phyloP scores from a whole-genome alignment of 2,329 filamentous ascomycete species.

The Gyromitra esculenta region DNA sequence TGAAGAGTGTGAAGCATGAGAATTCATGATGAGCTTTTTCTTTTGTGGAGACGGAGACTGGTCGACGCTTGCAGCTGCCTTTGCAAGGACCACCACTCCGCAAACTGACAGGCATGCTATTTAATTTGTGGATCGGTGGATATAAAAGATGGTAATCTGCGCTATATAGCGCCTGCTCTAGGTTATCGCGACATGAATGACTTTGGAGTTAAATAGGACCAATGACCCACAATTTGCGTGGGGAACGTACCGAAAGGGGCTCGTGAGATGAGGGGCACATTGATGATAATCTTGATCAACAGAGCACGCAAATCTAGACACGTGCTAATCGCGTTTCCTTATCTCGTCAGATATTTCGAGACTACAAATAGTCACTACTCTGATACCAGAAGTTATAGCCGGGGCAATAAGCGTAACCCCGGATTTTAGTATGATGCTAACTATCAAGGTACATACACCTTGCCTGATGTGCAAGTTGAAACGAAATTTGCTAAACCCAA shows the following conservation, averaged over 20 bases:
- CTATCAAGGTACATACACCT: slow-evolving; percentile 33
- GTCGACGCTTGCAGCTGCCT: slow-evolving; percentile 37
- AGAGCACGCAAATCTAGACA: slow-evolving; percentile 11
- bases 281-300: slow-evolving; percentile 15
- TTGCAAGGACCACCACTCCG: slow-evolving; percentile 28
- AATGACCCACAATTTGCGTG: slow-evolving; percentile 11
- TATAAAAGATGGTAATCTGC: slow-evolving; percentile 18
- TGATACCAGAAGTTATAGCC: slow-evolving; percentile 32
- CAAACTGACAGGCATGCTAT: slow-evolving; percentile 13
- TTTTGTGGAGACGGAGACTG: slow-evolving; percentile 34
- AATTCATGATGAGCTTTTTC: slow-evolving; percentile 41
- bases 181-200: background rate
- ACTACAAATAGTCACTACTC: slow-evolving; percentile 18
- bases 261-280: slow-evolving; percentile 29
- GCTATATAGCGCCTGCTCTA: slow-evolving; percentile 11
- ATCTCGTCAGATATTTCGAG: slow-evolving; percentile 35
- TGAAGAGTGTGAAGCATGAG: slow-evolving; percentile 22
- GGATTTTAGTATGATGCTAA: slow-evolving; percentile 17
- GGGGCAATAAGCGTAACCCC: slow-evolving; percentile 21
- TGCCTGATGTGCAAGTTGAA: background rate
- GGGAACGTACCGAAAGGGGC: slow-evolving; percentile 13
- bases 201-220: background rate
- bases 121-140: background rate
- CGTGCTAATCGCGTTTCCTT: slow-evolving; percentile 34
- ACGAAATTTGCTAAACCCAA: slow-evolving; percentile 3